Evolutionary conservation across 768 basidiomycete species (phyloP), one percentile per base, ranked within the genome.

Genomic region (Polyporus arcularius): DNA sequence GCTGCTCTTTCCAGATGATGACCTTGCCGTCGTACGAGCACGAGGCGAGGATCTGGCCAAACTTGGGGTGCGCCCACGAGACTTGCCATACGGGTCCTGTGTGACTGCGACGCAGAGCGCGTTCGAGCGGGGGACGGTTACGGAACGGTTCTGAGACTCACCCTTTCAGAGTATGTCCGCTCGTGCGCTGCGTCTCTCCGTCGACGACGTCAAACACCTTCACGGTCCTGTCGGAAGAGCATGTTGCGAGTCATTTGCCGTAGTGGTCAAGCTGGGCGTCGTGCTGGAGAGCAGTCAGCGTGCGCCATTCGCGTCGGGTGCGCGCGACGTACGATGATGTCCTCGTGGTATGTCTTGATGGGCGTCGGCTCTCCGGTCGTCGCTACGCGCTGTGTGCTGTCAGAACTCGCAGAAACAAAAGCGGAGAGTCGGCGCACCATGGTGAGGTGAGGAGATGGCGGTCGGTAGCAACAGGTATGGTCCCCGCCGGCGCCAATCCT

Each of bases 211-310:
- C 94, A 71, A 98, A 98, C 10, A 98, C 88, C 69, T 94, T 91
- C 63, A 99, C 90, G 0, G 94, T 96, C 55, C 94, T 83, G 77
- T 99, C 97, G 0, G 94, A 96, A 1, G 94, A 96, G 72, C 96
- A 97, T 0, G 97, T 98, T 5, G 97, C 97, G 4, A 99, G 86
- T 45, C 96, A 86, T 74, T 95, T 94, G 38, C 95, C 96, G 68
- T 97, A 97, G 80, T 97, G 98, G 76, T 99, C 96, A n/a, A 99
- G 79, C 69, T 98, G 97, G 18, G 96, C 96, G 73, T 99, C 97
- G 73, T 98, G 96, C 96, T 97, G 21, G 21, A 26, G 21, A 26
- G 21, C 21, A 2, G 51, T 64, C 30, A 54, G 53, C 46, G 59
- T 57, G 60, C 60, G 61, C 63, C 46, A 3, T 10, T 46, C 10